Conservation (phyloP, 805 yeast species). For the Barnettozyma pratensis region DNA sequence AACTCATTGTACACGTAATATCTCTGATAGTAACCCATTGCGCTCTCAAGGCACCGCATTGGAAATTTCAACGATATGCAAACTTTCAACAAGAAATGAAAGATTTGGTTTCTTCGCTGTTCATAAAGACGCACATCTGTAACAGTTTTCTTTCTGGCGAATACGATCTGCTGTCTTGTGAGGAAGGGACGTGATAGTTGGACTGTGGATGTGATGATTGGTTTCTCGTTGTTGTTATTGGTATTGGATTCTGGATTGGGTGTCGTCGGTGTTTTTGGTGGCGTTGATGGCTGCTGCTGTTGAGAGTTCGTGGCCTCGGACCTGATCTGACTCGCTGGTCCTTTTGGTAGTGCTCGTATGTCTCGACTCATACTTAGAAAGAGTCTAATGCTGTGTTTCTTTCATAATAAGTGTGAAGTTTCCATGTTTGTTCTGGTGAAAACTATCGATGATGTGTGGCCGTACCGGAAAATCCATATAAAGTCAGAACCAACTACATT, state of each 20-base stretch:
- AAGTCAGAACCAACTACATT: background rate
- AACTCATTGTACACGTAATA: conserved; percentile 62
- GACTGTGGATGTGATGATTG: conserved; percentile 20
- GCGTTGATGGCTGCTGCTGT: background rate
- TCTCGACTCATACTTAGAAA: background rate
- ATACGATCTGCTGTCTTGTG: conserved; percentile 46
- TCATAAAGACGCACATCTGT: conserved; percentile 44
- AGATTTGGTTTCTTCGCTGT: conserved; percentile 48
- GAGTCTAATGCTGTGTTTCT: background rate
- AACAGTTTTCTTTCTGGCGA: conserved; percentile 48
- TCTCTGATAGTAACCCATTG: conserved; percentile 70
- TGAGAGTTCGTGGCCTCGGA: background rate
- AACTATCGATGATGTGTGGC: background rate
- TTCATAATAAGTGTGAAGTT: background rate
- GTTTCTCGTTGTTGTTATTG: background rate
- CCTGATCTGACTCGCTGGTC: background rate
- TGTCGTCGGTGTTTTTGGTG: conserved; percentile 1
- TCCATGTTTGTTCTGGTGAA: no score
- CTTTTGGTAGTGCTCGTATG: background rate
- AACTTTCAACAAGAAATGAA: conserved; percentile 49
- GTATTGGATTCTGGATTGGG: background rate
- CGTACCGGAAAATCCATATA: background rate
- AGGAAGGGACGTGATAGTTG: conserved; percentile 59
- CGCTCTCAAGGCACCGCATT: conserved; percentile 58
- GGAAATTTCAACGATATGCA: conserved; percentile 60